Percentiles rank a stretch among this genome's conserved stretches.
phyloP scores from a whole-genome alignment of 108 stramenopile species.

The Schizochytrium sp. region DNA sequence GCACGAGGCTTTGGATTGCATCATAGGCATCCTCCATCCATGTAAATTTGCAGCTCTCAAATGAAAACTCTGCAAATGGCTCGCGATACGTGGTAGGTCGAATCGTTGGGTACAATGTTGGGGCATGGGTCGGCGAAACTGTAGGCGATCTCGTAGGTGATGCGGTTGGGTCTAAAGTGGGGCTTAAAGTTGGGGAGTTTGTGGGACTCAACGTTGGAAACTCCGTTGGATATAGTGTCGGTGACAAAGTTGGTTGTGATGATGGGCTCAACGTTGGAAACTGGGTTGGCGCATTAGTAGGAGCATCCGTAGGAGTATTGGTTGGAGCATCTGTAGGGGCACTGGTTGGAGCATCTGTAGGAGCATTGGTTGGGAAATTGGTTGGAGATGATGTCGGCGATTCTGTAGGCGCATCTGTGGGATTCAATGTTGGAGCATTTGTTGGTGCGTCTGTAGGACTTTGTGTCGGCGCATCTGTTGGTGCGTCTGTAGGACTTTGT shows the following conservation, averaged over 20 bases:
- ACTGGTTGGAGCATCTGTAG: background rate
- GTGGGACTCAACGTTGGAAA: slow-evolving; percentile 15
- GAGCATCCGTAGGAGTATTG: background rate
- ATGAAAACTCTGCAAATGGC: slow-evolving; percentile 39
- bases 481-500: background rate
- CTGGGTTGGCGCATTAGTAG: slow-evolving; percentile 5
- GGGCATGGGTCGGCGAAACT: slow-evolving; percentile 12
- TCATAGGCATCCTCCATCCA: slow-evolving; percentile 39
- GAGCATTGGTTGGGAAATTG: background rate
- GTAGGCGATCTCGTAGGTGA: slow-evolving; percentile 32
- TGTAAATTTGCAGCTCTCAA: slow-evolving; percentile 1
- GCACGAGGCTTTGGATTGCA: slow-evolving; percentile 3
- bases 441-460: slow-evolving; percentile 5
- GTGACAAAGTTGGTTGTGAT: background rate
- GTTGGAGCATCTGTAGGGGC: slow-evolving; percentile 27
- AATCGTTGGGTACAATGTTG: slow-evolving; percentile 8
- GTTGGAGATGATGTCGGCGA: background rate
- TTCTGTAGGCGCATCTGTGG: background rate
- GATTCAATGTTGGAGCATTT: background rate
- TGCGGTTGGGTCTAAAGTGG: background rate
- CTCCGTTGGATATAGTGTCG: background rate
- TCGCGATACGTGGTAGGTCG: slow-evolving; percentile 37
- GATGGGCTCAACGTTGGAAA: background rate
- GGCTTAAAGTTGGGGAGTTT: background rate
- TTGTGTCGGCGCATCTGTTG: background rate